Evolutionary conservation across 805 yeast genomes (phyloP).

Genomic region (Metschnikowia vanudenii): DNA sequence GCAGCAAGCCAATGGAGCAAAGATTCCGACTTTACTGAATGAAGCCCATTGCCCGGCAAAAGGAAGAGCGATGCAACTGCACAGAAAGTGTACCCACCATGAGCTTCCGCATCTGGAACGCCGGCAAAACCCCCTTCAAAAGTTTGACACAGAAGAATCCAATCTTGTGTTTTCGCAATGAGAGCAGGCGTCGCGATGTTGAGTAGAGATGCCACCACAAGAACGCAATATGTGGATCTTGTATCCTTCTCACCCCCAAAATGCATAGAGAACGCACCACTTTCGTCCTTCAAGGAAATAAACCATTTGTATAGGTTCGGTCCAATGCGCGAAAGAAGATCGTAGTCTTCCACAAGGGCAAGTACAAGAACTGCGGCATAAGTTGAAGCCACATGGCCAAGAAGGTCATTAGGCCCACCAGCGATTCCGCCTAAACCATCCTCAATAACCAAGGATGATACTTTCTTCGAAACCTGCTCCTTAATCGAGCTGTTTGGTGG

Average conservation of each 20-base stretch:
- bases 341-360: conserved; percentile 46
- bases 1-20: conserved; percentile 66
- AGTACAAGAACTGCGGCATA: conserved; percentile 75
- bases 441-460: conserved; percentile 26
- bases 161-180: conserved; percentile 49
- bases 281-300: conserved; percentile 53
- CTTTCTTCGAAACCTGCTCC: conserved; percentile 22
- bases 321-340: conserved; percentile 31
- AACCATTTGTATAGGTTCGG: conserved; percentile 60
- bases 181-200: conserved; percentile 63
- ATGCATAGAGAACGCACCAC: conserved; percentile 81
- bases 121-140: conserved; percentile 97
- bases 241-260: conserved; percentile 79
- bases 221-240: conserved; percentile 82
- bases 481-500: conserved; percentile 7
- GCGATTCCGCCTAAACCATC: conserved; percentile 61
- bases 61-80: conserved; percentile 63
- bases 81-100: conserved; percentile 96
- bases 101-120: conserved; percentile 78
- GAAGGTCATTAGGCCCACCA: conserved; percentile 76
- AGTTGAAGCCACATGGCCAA: conserved; percentile 80
- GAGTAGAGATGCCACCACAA: conserved; percentile 68
- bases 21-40: conserved; percentile 45
- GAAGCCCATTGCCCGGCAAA: conserved; percentile 34
- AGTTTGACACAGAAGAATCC: conserved; percentile 74